phyloP scores from a whole-genome alignment of 148 eudicot genomes.

The Dianthus caryophyllus region DNA sequence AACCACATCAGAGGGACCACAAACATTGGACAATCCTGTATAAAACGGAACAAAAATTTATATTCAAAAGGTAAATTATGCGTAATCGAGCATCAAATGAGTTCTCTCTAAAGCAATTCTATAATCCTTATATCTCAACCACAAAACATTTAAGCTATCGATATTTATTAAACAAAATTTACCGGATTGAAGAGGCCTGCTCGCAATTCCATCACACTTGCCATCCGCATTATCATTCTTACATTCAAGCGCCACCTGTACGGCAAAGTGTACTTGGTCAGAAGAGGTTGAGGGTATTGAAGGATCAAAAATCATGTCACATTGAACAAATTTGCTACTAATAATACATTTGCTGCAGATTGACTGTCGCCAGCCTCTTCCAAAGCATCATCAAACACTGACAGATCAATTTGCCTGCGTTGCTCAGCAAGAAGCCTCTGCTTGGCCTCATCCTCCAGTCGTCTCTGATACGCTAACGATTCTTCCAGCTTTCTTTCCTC shows the following conservation, averaged over 20 bases:
- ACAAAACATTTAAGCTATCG: background rate
- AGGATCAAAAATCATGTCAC: too few species aligned
- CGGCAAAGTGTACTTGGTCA: constrained; percentile 7
- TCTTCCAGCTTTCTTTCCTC: constrained; percentile 97
- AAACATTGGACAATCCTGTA: constrained; percentile 46
- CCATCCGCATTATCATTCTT: constrained; percentile 35
- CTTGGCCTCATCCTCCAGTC: constrained; percentile 86
- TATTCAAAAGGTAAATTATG: constrained; percentile 2
- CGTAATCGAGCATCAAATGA: background rate
- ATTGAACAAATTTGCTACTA: background rate
- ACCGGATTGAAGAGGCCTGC: constrained; percentile 17
- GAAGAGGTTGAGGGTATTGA: background rate
- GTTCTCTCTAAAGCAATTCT: background rate
- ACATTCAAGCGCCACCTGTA: constrained; percentile 37
- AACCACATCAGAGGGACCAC: constrained; percentile 34
- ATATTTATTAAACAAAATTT: background rate
- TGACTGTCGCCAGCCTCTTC: constrained; percentile 1
- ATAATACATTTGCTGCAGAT: background rate
- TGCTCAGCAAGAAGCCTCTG: constrained; percentile 86
- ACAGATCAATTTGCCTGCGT: constrained; percentile 34
- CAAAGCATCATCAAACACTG: constrained; percentile 27
- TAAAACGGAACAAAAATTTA: constrained; percentile 7
- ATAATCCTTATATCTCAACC: constrained; percentile 2
- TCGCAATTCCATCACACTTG: constrained; percentile 19
- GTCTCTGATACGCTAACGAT: constrained; percentile 82